These are phyloP conservation scores for Samsoniella hepiali DNA, from an alignment of 2,329 filamentous ascomycete genomes.

Conservation along the genomic window DNA sequence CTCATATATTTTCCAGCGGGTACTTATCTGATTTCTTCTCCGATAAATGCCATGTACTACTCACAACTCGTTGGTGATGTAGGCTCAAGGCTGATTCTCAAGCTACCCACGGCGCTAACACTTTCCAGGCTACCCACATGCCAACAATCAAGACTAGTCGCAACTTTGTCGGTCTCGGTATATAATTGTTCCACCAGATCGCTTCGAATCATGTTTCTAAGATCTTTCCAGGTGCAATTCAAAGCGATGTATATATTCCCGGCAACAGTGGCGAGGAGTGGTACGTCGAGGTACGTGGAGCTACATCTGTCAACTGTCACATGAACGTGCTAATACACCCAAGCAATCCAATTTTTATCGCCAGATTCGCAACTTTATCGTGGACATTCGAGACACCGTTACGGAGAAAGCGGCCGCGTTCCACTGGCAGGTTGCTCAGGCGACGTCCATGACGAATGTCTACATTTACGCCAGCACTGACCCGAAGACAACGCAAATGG, in stretches of 20 bases:
- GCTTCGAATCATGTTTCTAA: neutral
- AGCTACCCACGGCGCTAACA: neutral
- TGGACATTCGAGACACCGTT: slow-evolving; percentile 10
- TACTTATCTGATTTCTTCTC: slow-evolving; percentile 13
- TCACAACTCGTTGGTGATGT: slow-evolving; percentile 13
- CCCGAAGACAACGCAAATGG: neutral
- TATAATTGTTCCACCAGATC: too few relatives aligned
- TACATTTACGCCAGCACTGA: slow-evolving; percentile 1
- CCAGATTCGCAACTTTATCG: slow-evolving; percentile 19
- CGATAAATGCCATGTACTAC: slow-evolving; percentile 16
- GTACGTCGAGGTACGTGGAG: too few relatives aligned
- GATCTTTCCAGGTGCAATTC: slow-evolving; percentile 7
- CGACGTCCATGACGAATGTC: slow-evolving; percentile 12
- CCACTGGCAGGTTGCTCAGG: slow-evolving; percentile 5
- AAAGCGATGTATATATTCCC: slow-evolving; percentile 16
- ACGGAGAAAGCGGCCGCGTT: neutral
- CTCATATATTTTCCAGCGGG: slow-evolving; percentile 12
- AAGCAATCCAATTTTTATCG: slow-evolving; percentile 16
- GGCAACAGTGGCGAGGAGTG: slow-evolving; percentile 6
- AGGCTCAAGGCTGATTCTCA: too few relatives aligned
- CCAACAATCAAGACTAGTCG: neutral
- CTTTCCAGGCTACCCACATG: too few relatives aligned
- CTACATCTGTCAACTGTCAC: too few relatives aligned
- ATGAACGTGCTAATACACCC: too few relatives aligned
- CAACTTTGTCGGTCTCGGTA: too few relatives aligned